Evolutionary conservation across 2,329 filamentous ascomycete genomes (phyloP).

Genomic region (Blumeria hordei): DNA sequence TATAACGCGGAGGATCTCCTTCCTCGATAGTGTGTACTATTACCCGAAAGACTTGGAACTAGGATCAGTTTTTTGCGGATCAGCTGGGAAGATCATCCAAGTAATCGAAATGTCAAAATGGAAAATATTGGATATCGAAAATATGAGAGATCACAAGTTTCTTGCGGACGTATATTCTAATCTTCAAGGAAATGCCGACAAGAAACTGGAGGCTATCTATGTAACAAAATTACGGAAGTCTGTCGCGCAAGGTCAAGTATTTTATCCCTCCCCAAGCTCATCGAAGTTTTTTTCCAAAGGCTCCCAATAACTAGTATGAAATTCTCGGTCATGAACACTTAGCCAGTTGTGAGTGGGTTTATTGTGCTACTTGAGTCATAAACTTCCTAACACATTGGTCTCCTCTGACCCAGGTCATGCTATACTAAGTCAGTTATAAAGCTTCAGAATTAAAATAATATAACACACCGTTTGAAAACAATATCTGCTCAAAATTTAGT

Average conservation of each 20-base stretch:
- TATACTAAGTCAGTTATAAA: background rate
- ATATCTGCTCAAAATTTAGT: background rate
- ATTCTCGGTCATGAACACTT: background rate
- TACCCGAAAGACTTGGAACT: background rate
- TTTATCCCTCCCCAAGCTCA: background rate
- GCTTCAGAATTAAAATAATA: background rate
- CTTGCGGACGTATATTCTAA: background rate
- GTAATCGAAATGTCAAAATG: background rate
- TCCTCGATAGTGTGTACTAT: background rate
- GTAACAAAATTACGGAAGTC: background rate
- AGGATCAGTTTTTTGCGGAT: background rate
- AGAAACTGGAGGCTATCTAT: background rate
- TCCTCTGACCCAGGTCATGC: background rate
- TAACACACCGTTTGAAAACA: background rate
- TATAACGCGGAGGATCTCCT: background rate
- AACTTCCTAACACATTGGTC: too few relatives aligned
- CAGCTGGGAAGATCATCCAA: background rate
- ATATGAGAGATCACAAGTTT: background rate
- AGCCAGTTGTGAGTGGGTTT: too few relatives aligned
- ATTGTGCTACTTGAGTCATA: too few relatives aligned
- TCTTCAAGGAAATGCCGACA: background rate
- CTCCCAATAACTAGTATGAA: background rate
- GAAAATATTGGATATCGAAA: background rate
- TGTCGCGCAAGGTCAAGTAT: background rate
- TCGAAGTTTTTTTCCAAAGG: background rate